phyloP scores from a whole-genome alignment of 352 stramenopile species.

The Globisporangium sylvaticum region DNA sequence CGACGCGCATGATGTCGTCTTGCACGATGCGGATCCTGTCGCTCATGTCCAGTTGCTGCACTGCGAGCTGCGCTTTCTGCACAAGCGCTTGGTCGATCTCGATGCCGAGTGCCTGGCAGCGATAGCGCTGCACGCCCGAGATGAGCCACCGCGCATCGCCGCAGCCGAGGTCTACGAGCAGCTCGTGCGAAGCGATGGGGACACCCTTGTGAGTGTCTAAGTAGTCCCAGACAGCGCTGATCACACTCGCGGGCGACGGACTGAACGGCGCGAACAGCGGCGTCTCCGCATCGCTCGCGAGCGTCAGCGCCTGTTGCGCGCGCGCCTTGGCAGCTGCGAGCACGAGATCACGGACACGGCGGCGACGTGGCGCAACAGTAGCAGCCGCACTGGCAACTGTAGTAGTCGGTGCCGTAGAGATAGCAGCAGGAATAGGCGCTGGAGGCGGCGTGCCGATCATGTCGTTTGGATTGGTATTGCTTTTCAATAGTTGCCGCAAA shows the following conservation, averaged over 20 bases:
- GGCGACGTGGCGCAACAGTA: constrained; percentile 7
- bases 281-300: constrained; percentile 16
- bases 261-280: constrained; percentile 74
- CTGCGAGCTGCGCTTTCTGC: constrained; percentile 22
- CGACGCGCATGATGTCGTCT: constrained; percentile 50
- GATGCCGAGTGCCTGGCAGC: constrained; percentile 61
- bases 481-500: background rate
- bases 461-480: background rate
- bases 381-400: background rate
- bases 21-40: constrained; percentile 44
- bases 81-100: constrained; percentile 66
- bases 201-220: constrained; percentile 17
- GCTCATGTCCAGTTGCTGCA: constrained; percentile 22
- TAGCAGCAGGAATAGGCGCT: background rate
- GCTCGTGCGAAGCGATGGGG: constrained; percentile 29
- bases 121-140: constrained; percentile 49
- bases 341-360: constrained; percentile 51
- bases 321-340: constrained; percentile 58
- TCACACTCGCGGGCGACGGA: constrained; percentile 51
- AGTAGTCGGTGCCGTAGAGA: background rate
- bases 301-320: constrained; percentile 40
- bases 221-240: constrained; percentile 61
- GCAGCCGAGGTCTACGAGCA: constrained; percentile 80
- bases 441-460: background rate
- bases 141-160: constrained; percentile 80